phyloP scores from a whole-genome alignment of 1,284 basidiomycete species.

The Leccinum pachyderme region DNA sequence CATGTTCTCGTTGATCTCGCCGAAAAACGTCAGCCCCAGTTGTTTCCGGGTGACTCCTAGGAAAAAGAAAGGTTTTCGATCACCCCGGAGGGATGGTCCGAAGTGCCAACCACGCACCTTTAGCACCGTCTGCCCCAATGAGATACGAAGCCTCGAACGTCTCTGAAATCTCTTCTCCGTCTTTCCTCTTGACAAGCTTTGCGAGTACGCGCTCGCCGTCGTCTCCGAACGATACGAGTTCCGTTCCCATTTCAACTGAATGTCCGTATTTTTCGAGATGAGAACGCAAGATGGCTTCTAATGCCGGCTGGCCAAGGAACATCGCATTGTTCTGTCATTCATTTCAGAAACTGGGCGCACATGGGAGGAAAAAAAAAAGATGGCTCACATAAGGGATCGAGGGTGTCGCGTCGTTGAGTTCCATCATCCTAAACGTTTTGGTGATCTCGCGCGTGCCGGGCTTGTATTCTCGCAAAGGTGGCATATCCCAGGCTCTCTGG shows the following conservation, averaged over 20 bases:
- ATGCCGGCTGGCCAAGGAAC: slow-evolving; percentile 33
- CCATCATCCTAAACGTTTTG: slow-evolving; percentile 10
- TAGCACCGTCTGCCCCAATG: neutral
- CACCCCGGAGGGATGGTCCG: neutral
- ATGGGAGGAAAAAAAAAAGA: neutral
- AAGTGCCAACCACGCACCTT: neutral
- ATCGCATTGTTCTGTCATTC: slow-evolving; percentile 9
- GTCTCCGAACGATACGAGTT: slow-evolving; percentile 35
- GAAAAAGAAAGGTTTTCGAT: neutral
- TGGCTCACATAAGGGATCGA: slow-evolving; percentile 25
- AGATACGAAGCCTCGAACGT: slow-evolving; percentile 4
- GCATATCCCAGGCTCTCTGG: neutral
- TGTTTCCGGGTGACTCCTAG: slow-evolving; percentile 40
- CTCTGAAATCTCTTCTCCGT: slow-evolving; percentile 14
- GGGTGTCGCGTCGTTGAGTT: slow-evolving; percentile 21
- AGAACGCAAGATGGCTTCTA: slow-evolving; percentile 33
- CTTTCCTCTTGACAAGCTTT: slow-evolving; percentile 20
- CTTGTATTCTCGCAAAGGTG: slow-evolving; percentile 18
- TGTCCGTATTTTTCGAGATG: slow-evolving; percentile 29
- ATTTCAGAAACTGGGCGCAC: neutral
- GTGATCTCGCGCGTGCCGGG: slow-evolving; percentile 16
- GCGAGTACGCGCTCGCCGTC: slow-evolving; percentile 24
- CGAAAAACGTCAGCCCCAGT: slow-evolving; percentile 44
- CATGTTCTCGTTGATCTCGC: slow-evolving; percentile 37
- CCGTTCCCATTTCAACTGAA: slow-evolving; percentile 33